Evolutionary conservation across 2,329 filamentous ascomycete genomes (phyloP), one percentile per base, ranked within the genome.

Genomic region (Alternaria hordeiaustralica): DNA sequence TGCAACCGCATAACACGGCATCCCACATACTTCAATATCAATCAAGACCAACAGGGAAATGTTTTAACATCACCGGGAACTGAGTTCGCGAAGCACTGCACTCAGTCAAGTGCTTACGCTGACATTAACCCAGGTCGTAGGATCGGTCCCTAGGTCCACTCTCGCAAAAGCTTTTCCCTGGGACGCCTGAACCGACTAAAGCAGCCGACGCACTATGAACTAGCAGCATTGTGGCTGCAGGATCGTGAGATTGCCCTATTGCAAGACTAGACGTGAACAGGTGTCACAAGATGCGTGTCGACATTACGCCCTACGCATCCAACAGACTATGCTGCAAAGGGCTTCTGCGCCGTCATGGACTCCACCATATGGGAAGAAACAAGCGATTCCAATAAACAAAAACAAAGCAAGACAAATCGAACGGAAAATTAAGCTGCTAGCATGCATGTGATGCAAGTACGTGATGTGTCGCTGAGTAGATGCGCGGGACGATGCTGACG

Each of bases 151-250:
- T 26, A 26, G 26, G 26, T 41, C 36, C 36, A 41, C 36, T 53
- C 20, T 53, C 30, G 47, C 26, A 28, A 58, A 49, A 21, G 47
- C 47, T 41, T 36, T 53, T 55, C 30, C 30, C 55, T 59, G 18
- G 60, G 49, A 55, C 49, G 60, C 53, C 55, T 54, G 20, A 49
- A 50, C 18, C 25, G 47, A 41, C 53, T 56, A 25, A 25, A 53
- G 26, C 54, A 58, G 56, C 59, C 61, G 64, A 59, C 49, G 51
- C 46, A 21, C 61, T 46, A 46, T 36, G 30, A 63, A 26, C 9
- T 55, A 51, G 61, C 23, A 23, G 26, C n/a, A 10, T 26, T 20
- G 8, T 46, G 18, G 23, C 43, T 59, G 41, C 43, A 33, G 26
- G 23, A 28, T 49, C 13, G 51, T 44, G 15, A 8, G 20, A 10